Evolutionary conservation across 805 yeast genomes (phyloP).

Genomic region (Lachancea mirantina): DNA sequence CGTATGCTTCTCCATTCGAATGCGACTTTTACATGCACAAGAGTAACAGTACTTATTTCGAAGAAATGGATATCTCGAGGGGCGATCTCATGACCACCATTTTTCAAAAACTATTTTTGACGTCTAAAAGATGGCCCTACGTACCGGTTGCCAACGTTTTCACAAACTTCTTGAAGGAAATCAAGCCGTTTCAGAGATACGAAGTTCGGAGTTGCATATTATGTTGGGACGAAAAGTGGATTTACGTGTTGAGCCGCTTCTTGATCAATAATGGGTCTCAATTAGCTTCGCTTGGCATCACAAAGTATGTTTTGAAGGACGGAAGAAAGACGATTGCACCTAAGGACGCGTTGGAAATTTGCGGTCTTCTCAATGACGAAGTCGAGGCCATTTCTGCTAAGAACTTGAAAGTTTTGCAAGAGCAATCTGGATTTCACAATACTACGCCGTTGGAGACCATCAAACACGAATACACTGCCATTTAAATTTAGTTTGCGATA

Average conservation of each 20-base stretch:
- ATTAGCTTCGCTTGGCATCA: slow-evolving; percentile 52
- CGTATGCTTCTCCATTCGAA: slow-evolving; percentile 69
- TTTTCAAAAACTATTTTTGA: slow-evolving; percentile 50
- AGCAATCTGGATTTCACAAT: slow-evolving; percentile 27
- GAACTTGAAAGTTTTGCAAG: slow-evolving; percentile 30
- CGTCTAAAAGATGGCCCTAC: slow-evolving; percentile 43
- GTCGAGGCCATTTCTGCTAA: slow-evolving; percentile 36
- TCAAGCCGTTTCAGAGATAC: slow-evolving; percentile 58
- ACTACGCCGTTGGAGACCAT: slow-evolving; percentile 21
- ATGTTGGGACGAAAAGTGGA: slow-evolving; percentile 87
- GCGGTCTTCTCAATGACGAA: slow-evolving; percentile 50
- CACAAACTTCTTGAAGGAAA: slow-evolving; percentile 62
- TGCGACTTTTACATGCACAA: slow-evolving; percentile 85
- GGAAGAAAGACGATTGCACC: slow-evolving; percentile 74
- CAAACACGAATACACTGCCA: slow-evolving; percentile 9
- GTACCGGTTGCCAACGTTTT: slow-evolving; percentile 72
- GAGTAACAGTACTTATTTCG: slow-evolving; percentile 76
- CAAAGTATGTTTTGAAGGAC: slow-evolving; percentile 76
- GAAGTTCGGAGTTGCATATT: slow-evolving; percentile 50
- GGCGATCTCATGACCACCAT: slow-evolving; percentile 50
- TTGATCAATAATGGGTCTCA: slow-evolving; percentile 34
- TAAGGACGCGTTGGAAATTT: slow-evolving; percentile 44
- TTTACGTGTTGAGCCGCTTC: slow-evolving; percentile 63
- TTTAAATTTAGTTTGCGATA: background rate
- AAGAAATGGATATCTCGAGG: slow-evolving; percentile 75